Evolutionary conservation across 225 moss, liverwort and hornwort genomes (phyloP).

Genomic region (Marchantia polymorpha): DNA sequence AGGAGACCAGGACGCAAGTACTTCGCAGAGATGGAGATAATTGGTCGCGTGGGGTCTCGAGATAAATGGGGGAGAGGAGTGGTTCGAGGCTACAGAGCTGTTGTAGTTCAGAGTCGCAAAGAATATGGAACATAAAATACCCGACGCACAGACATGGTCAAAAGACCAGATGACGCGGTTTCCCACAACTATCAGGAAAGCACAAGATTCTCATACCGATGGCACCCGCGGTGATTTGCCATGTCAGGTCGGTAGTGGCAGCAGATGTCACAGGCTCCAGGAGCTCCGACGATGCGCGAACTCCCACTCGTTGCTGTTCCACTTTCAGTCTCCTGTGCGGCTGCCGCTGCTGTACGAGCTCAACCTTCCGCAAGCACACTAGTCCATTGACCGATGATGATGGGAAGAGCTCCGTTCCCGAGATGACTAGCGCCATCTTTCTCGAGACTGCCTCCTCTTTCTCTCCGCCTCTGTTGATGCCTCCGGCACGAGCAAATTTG

Average conservation of each 20-base stretch:
- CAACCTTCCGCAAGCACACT: neutral
- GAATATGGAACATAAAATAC: neutral
- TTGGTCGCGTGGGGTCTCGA: neutral
- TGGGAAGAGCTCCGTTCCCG: neutral
- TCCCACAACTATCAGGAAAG: neutral
- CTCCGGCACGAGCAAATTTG: no score
- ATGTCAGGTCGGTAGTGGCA: conserved; percentile 63
- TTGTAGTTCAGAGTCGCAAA: neutral
- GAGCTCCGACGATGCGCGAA: conserved; percentile 34
- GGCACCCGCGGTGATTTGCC: conserved; percentile 73
- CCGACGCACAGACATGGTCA: neutral
- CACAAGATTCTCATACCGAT: conserved; percentile 44
- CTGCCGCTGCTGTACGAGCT: neutral
- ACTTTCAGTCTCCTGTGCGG: neutral
- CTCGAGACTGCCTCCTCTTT: neutral
- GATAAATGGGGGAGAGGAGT: neutral
- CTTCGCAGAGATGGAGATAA: neutral
- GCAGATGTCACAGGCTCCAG: conserved; percentile 35
- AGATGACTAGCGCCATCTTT: neutral
- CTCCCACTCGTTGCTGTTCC: conserved; percentile 7
- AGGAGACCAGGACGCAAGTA: neutral
- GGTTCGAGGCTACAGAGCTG: neutral
- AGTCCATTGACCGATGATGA: neutral
- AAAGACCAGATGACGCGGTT: neutral
- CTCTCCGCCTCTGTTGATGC: neutral